phyloP scores from a whole-genome alignment of 768 basidiomycete species.

The Galerina sulciceps region DNA sequence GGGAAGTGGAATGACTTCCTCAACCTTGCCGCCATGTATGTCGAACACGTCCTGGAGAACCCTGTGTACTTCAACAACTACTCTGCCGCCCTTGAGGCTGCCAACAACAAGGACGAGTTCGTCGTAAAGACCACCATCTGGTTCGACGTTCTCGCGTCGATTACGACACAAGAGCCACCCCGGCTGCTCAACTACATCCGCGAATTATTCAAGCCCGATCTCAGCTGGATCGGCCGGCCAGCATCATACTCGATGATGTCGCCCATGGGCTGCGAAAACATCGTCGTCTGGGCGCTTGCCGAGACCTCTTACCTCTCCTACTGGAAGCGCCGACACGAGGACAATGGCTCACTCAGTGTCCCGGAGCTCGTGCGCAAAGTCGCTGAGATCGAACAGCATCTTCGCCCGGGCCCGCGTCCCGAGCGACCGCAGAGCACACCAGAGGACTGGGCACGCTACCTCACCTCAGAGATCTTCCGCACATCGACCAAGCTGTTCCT shows the following conservation, averaged over 20 bases:
- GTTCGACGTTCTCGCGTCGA: constrained; percentile 84
- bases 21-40: constrained; percentile 60
- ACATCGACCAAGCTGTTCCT: constrained; percentile 77
- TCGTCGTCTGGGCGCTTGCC: constrained; percentile 78
- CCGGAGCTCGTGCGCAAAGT: constrained; percentile 62
- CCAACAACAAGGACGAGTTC: constrained; percentile 58
- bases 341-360: constrained; percentile 55
- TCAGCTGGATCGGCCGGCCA: constrained; percentile 41
- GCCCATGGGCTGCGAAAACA: constrained; percentile 86
- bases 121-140: constrained; percentile 85
- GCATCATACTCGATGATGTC: constrained; percentile 72
- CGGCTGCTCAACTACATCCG: constrained; percentile 60
- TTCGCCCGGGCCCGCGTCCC: constrained; percentile 29
- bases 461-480: constrained; percentile 70
- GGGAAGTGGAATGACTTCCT: constrained; percentile 76
- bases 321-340: constrained; percentile 60
- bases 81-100: constrained; percentile 48
- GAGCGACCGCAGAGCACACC: constrained; percentile 22
- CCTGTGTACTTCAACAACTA: constrained; percentile 40
- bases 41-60: constrained; percentile 48
- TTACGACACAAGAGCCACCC: constrained; percentile 66
- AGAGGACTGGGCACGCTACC: constrained; percentile 40
- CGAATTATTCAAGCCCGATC: constrained; percentile 54
- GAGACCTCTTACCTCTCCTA: constrained; percentile 66
- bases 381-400: constrained; percentile 48